A percentile compares a stretch with the other conserved stretches of the same genome.
phyloP scores from a whole-genome alignment of 164 flowering plant species.

The Liquidambar formosana region DNA sequence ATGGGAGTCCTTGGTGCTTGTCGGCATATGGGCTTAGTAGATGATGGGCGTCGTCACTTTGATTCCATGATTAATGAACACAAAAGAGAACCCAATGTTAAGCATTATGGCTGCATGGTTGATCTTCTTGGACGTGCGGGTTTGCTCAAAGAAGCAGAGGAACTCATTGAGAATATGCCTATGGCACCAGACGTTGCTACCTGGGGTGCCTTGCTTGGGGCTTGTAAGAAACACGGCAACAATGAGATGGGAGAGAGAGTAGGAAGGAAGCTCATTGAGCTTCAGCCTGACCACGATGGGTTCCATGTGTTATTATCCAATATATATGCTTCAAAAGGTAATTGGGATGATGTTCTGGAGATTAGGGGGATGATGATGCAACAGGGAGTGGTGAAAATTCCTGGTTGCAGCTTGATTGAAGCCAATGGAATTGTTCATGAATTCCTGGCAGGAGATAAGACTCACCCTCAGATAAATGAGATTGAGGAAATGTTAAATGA shows the following conservation, averaged over 20 bases:
- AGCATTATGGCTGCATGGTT: constrained; percentile 56
- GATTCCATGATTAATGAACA: constrained; percentile 37
- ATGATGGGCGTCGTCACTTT: constrained; percentile 42
- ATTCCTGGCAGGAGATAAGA: constrained; percentile 42
- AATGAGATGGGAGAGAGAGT: constrained; percentile 39
- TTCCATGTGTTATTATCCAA: constrained; percentile 47
- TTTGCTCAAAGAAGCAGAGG: constrained; percentile 43
- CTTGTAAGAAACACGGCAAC: constrained; percentile 39
- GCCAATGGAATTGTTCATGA: constrained; percentile 40
- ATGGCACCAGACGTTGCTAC: constrained; percentile 43
- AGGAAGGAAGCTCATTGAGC: constrained; percentile 42
- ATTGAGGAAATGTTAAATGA: constrained; percentile 33
- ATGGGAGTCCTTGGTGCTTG: constrained; percentile 52
- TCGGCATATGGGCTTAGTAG: constrained; percentile 44
- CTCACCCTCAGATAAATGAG: constrained; percentile 30
- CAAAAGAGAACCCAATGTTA: constrained; percentile 41
- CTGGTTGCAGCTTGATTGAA: constrained; percentile 48
- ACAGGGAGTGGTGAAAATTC: constrained; percentile 38
- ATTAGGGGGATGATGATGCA: constrained; percentile 38
- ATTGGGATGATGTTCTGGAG: constrained; percentile 39
- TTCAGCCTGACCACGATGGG: constrained; percentile 49
- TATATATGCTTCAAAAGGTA: constrained; percentile 42
- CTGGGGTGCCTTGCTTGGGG: constrained; percentile 59
- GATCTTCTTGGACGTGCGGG: constrained; percentile 58
- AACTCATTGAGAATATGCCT: constrained; percentile 41